phyloP scores from a whole-genome alignment of 2,329 filamentous ascomycete species.

The Aspergillus calidoustus region DNA sequence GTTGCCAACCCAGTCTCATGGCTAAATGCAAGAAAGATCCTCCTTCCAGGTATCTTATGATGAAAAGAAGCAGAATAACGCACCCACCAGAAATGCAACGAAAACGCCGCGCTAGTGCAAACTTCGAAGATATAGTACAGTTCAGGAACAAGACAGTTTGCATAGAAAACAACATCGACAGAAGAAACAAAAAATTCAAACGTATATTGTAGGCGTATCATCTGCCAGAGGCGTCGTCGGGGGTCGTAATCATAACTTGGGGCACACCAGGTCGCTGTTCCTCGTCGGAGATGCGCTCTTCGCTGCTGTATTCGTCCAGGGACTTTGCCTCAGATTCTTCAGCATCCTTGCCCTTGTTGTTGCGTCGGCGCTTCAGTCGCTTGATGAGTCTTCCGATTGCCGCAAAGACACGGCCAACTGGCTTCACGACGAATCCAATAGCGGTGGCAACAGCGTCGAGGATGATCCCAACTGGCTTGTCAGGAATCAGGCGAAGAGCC shows the following conservation, averaged over 20 bases:
- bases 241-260: conserved; percentile 13
- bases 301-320: conserved; percentile 2
- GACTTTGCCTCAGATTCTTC: neutral
- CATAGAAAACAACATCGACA: neutral
- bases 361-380: conserved; percentile 26
- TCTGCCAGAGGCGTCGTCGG: conserved; percentile 5
- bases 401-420: conserved; percentile 39
- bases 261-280: conserved; percentile 9
- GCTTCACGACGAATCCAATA: conserved; percentile 57
- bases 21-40: conserved; percentile 4
- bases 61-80: neutral
- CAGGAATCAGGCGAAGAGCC: conserved; percentile 80
- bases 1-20: neutral
- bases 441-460: conserved; percentile 58
- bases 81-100: neutral
- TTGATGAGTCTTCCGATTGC: conserved; percentile 31
- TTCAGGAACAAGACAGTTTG: neutral
- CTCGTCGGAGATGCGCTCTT: conserved; percentile 9
- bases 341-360: neutral
- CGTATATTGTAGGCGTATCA: conserved; percentile 1
- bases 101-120: neutral
- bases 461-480: conserved; percentile 57
- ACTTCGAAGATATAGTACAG: neutral
- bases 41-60: neutral
- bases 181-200: neutral